Percentiles rank a stretch among this genome's conserved stretches.
Conservation (phyloP, 1,284 basidiomycete species). For the Trichosporon coremiiforme region DNA sequence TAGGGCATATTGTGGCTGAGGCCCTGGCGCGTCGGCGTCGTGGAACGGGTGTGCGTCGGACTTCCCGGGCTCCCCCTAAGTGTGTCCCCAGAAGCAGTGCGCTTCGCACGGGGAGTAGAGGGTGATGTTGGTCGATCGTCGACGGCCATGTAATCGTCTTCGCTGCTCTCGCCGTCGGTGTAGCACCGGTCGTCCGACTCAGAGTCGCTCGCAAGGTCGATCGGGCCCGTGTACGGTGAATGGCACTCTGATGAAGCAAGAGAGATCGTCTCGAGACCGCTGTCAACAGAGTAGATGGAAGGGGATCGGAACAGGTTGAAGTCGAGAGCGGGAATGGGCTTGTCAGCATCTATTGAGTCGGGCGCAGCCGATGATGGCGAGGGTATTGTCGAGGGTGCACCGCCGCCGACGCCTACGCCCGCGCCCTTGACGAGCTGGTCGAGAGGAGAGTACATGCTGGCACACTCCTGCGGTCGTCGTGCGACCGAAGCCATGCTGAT, state of each 20-base stretch:
- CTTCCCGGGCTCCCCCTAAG: neutral
- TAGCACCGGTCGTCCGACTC: conserved; percentile 2
- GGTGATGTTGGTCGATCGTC: conserved; percentile 19
- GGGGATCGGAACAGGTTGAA: conserved; percentile 50
- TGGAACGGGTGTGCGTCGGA: conserved; percentile 18
- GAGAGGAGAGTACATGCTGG: conserved; percentile 28
- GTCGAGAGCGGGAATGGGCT: conserved; percentile 44
- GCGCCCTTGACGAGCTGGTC: conserved; percentile 29
- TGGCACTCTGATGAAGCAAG: conserved; percentile 16
- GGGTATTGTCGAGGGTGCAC: neutral
- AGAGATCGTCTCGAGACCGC: conserved; percentile 23
- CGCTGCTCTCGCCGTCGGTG: conserved; percentile 24
- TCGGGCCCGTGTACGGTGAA: neutral
- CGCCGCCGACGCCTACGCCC: conserved; percentile 19
- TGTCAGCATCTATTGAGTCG: conserved; percentile 18
- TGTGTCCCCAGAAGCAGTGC: conserved; percentile 17
- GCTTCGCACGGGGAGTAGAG: conserved; percentile 23
- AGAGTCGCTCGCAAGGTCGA: conserved; percentile 8
- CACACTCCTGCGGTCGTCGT: conserved; percentile 12
- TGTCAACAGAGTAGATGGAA: conserved; percentile 47
- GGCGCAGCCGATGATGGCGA: neutral
- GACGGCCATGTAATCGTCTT: conserved; percentile 13
- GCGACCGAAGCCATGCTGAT: conserved; percentile 18
- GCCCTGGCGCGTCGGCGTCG: conserved; percentile 21
- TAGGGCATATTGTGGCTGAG: conserved; percentile 9